Conservation (phyloP, 2,329 filamentous ascomycete species). For the Xylaria sp. region DNA sequence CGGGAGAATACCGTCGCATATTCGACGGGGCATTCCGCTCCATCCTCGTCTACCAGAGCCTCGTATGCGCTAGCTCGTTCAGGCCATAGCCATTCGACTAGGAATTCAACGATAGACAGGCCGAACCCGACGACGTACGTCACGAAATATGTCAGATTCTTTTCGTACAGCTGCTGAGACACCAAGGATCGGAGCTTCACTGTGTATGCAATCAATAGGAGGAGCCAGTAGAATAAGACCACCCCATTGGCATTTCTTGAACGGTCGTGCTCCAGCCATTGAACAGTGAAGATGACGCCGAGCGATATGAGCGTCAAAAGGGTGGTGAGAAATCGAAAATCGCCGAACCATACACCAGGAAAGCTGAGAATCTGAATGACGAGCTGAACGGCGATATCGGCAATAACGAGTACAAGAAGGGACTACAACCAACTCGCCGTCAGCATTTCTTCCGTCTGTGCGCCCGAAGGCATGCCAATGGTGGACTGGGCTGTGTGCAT, state of each 20-base stretch:
- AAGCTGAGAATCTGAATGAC: constrained; percentile 79
- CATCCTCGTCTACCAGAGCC: constrained; percentile 65
- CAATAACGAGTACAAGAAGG: constrained; percentile 65
- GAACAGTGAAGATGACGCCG: constrained; percentile 78
- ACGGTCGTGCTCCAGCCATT: constrained; percentile 87
- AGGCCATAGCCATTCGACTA: constrained; percentile 87
- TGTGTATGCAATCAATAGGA: constrained; percentile 80
- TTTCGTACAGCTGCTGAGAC: constrained; percentile 76
- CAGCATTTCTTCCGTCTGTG: constrained; percentile 13
- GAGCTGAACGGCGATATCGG: constrained; percentile 77
- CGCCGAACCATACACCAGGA: constrained; percentile 75
- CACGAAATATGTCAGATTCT: constrained; percentile 78
- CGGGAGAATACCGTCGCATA: constrained; percentile 94
- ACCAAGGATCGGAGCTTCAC: constrained; percentile 90
- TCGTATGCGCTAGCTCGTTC: constrained; percentile 74
- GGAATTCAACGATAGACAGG: constrained; percentile 76
- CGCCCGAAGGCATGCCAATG: neutral
- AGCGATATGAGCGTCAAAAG: constrained; percentile 77
- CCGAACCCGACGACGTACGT: constrained; percentile 78
- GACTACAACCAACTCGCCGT: constrained; percentile 33
- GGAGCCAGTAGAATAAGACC: constrained; percentile 91
- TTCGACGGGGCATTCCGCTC: constrained; percentile 76
- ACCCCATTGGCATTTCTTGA: constrained; percentile 88
- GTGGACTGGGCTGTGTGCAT: neutral
- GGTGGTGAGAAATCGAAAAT: constrained; percentile 89